These are phyloP conservation scores for Malus hybrid DNA, from an alignment of 331 rosid species.

Conservation along the genomic window DNA sequence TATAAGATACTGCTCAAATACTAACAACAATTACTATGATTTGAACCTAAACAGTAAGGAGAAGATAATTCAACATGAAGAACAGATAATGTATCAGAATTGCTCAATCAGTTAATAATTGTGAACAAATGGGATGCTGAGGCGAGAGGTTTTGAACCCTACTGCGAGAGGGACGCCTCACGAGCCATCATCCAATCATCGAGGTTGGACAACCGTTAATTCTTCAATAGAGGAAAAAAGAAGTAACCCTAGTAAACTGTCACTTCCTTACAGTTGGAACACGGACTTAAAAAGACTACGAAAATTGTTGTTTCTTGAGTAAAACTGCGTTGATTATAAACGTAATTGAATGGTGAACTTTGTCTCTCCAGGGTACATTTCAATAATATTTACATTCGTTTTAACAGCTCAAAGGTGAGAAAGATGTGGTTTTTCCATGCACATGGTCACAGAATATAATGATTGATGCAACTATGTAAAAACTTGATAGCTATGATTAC, in stretches of 20 bases:
- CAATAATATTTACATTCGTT: neutral
- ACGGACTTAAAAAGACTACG: neutral
- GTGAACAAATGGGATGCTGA: neutral
- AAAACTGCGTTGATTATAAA: neutral
- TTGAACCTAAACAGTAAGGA: neutral
- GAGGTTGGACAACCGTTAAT: neutral
- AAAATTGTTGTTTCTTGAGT: neutral
- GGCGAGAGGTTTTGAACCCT: no score
- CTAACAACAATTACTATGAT: no score
- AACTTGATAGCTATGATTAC: conserved; percentile 20
- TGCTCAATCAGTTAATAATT: neutral
- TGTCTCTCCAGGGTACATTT: neutral
- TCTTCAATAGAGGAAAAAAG: neutral
- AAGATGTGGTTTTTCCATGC: neutral
- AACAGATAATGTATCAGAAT: neutral
- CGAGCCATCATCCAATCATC: neutral
- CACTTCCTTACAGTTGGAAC: neutral
- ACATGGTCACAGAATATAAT: neutral
- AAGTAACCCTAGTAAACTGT: neutral
- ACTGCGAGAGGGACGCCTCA: no score
- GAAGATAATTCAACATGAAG: neutral
- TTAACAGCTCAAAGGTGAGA: neutral
- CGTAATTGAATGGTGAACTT: neutral
- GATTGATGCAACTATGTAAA: neutral
- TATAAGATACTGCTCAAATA: no score